phyloP scores from a whole-genome alignment of 2,329 filamentous ascomycete genomes.

The Penicillium frequentans region DNA sequence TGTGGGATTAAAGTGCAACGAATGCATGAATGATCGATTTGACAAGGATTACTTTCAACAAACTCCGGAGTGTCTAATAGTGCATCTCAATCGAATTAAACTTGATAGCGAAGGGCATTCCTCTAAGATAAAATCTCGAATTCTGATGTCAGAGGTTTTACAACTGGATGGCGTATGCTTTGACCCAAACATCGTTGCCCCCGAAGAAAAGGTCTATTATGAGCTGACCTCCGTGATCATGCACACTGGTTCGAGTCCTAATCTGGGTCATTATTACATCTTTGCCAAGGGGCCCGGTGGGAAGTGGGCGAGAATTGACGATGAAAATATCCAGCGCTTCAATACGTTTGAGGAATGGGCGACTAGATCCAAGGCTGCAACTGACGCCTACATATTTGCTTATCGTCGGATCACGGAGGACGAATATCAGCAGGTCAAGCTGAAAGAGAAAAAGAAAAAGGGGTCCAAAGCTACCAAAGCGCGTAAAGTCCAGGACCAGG shows the following conservation, averaged over 20 bases:
- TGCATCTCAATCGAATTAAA: conserved; percentile 19
- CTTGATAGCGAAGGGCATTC: not conserved
- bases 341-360: not conserved
- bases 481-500: not conserved
- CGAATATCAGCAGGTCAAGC: too few relatives aligned
- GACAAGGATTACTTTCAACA: conserved; percentile 4
- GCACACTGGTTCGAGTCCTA: conserved; percentile 10
- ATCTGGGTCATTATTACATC: conserved; percentile 24
- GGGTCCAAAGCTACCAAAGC: too few relatives aligned
- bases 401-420: conserved; percentile 17
- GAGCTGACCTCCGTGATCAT: conserved; percentile 26
- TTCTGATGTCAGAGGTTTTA: conserved; percentile 7
- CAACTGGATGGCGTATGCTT: conserved; percentile 6
- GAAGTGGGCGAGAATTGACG: conserved; percentile 20
- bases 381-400: conserved; percentile 15
- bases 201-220: conserved; percentile 17
- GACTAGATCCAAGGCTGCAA: not conserved
- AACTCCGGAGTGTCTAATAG: conserved; percentile 22
- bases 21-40: conserved; percentile 1
- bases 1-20: not conserved
- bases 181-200: not conserved
- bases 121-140: not conserved
- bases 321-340: not conserved
- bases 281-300: conserved; percentile 18
- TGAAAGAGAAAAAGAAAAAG: too few relatives aligned